Conservation (phyloP, 371 early-diverging fungal genomes). For the Mucor racemosus region DNA sequence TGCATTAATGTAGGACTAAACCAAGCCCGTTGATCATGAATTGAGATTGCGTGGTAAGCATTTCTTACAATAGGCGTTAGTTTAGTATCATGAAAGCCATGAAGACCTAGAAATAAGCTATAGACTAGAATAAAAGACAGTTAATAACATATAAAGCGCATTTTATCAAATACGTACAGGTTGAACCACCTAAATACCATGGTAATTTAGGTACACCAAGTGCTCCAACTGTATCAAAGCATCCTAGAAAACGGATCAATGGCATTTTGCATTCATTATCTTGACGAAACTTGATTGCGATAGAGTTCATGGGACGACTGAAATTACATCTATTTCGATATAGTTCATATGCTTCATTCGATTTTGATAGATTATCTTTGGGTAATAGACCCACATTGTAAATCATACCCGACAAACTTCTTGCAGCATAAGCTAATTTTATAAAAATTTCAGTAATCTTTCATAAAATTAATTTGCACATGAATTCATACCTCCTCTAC, state of each 20-base stretch:
- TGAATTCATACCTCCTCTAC: constrained; percentile 41
- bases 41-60: constrained; percentile 46
- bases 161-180: constrained; percentile 23
- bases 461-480: neutral
- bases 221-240: constrained; percentile 48
- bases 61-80: constrained; percentile 34
- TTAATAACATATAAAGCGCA: neutral
- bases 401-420: constrained; percentile 46
- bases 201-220: constrained; percentile 47
- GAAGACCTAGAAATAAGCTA: constrained; percentile 31
- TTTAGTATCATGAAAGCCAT: constrained; percentile 42
- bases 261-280: constrained; percentile 29
- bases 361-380: constrained; percentile 12
- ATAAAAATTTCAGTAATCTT: neutral
- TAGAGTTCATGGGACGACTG: constrained; percentile 12
- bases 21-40: constrained; percentile 51
- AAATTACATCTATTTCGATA: constrained; percentile 26
- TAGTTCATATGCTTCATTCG: constrained; percentile 28
- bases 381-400: constrained; percentile 46
- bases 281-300: constrained; percentile 26
- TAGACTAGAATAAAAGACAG: constrained; percentile 21
- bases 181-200: constrained; percentile 44
- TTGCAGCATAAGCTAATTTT: constrained; percentile 38
- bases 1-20: constrained; percentile 40
- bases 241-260: constrained; percentile 38